A percentile compares a stretch with the other conserved stretches of the same genome.
Conservation (phyloP, 768 basidiomycete genomes). For the Naematelia aurantialba region DNA sequence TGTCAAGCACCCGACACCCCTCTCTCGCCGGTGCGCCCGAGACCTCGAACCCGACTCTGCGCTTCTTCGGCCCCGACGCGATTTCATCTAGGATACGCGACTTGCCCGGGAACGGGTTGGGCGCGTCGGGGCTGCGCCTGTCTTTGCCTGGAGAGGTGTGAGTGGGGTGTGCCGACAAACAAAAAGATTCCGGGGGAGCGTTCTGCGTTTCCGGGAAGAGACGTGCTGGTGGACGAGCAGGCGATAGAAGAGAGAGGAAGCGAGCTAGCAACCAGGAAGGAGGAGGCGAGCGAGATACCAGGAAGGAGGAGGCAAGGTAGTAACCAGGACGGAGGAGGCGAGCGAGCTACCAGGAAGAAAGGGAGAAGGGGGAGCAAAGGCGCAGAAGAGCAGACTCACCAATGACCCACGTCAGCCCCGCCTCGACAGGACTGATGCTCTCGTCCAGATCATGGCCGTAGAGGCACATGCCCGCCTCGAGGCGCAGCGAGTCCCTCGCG, state of each 20-base stretch:
- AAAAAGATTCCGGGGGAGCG: background rate
- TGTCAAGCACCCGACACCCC: constrained; percentile 69
- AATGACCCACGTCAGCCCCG: constrained; percentile 87
- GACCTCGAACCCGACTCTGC: constrained; percentile 77
- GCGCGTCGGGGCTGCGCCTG: constrained; percentile 58
- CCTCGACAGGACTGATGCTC: constrained; percentile 78
- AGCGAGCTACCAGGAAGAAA: background rate
- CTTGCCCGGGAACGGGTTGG: constrained; percentile 39
- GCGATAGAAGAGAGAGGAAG: too few relatives aligned
- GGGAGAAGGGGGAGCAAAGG: background rate
- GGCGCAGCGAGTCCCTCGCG: constrained; percentile 84
- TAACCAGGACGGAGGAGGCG: background rate
- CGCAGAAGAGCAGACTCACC: constrained; percentile 60
- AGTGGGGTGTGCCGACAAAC: background rate
- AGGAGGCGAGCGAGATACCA: too few relatives aligned
- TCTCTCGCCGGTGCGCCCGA: constrained; percentile 87
- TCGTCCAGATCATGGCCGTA: constrained; percentile 94
- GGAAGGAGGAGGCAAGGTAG: background rate
- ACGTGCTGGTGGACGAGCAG: too few relatives aligned
- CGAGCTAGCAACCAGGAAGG: too few relatives aligned
- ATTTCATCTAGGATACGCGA: constrained; percentile 67
- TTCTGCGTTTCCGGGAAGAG: too few relatives aligned
- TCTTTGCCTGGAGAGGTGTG: constrained; percentile 64
- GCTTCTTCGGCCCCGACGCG: constrained; percentile 69
- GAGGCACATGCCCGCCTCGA: constrained; percentile 95